Evolutionary conservation across 371 early-diverging fungal genomes (phyloP).

Genomic region (Circinella umbellata): DNA sequence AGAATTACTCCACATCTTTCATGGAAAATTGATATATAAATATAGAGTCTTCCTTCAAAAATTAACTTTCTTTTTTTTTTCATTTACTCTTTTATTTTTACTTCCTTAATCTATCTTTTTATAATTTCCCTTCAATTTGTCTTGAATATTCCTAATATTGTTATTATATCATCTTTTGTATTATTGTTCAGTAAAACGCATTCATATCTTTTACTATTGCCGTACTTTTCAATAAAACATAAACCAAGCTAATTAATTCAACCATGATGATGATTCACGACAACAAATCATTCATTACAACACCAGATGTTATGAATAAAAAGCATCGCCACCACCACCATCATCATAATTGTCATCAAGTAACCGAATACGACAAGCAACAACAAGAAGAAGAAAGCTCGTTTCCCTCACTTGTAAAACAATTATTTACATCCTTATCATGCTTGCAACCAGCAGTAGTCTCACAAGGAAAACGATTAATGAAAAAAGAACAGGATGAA

Average conservation of each 20-base stretch:
- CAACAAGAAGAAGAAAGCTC: not conserved
- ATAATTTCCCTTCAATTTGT: not conserved
- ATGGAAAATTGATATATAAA: not conserved
- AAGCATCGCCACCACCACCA: too few species aligned
- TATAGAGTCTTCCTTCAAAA: not conserved
- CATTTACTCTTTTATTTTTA: not conserved
- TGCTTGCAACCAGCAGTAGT: not conserved
- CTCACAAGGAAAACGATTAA: not conserved
- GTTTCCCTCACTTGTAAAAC: slow-evolving; percentile 1
- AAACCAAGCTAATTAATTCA: too few species aligned
- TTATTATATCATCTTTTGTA: too few species aligned
- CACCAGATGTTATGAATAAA: not conserved
- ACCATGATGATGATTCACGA: slow-evolving; percentile 9
- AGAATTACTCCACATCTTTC: too few species aligned
- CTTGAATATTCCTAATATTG: too few species aligned
- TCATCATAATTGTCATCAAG: too few species aligned
- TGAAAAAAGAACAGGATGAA: slow-evolving; percentile 6
- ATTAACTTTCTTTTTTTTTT: not conserved
- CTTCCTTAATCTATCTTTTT: not conserved
- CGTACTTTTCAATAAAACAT: too few species aligned
- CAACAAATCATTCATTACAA: not conserved
- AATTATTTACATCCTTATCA: not conserved
- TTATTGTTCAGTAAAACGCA: too few species aligned
- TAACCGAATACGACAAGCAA: not conserved
- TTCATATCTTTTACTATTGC: too few species aligned